phyloP scores from a whole-genome alignment of 129 eudicot species.

The Pulicaria dysenterica region DNA sequence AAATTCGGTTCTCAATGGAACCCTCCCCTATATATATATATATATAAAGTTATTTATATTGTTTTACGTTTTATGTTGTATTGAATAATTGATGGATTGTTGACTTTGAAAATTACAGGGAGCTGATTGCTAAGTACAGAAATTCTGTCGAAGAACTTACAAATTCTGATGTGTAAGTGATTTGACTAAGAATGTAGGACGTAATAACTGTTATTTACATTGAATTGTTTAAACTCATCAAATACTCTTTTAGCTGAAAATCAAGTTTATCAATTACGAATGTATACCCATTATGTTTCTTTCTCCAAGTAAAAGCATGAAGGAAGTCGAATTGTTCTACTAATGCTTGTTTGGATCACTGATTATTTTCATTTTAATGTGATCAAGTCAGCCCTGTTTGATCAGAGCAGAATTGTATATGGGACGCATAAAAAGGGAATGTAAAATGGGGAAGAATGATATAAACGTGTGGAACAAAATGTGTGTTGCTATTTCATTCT shows the following conservation, averaged over 20 bases:
- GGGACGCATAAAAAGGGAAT: too few relatives aligned
- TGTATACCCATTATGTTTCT: background rate
- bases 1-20: too few relatives aligned
- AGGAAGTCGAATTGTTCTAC: background rate
- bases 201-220: background rate
- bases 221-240: background rate
- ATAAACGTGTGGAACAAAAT: too few relatives aligned
- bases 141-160: conserved; percentile 78
- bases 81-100: conserved; percentile 8
- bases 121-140: conserved; percentile 62
- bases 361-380: background rate
- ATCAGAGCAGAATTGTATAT: too few relatives aligned
- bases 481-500: too few relatives aligned
- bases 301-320: background rate
- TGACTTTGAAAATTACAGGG: conserved; percentile 48
- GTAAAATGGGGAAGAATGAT: too few relatives aligned
- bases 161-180: conserved; percentile 48
- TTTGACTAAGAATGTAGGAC: conserved; percentile 12
- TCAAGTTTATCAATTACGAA: too few relatives aligned
- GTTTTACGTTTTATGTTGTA: background rate
- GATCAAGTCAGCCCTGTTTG: too few relatives aligned
- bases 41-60: too few relatives aligned
- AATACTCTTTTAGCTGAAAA: background rate
- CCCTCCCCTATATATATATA: too few relatives aligned
- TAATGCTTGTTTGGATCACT: background rate